phyloP scores from a whole-genome alignment of 495 filamentous ascomycete species.

The Aspergillus nanangensis region DNA sequence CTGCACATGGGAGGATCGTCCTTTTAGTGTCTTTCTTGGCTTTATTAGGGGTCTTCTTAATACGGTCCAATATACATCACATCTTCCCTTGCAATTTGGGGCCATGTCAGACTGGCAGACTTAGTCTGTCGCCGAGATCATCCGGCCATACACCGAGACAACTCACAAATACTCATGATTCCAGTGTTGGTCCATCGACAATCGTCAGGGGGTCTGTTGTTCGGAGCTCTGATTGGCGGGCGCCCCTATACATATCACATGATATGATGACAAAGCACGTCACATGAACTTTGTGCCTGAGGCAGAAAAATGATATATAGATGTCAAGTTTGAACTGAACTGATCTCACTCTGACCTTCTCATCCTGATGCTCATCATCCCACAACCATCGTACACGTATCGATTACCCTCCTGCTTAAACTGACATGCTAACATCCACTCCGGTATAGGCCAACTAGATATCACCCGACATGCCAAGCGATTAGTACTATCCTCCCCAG shows the following conservation, averaged over 20 bases:
- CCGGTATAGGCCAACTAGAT: not conserved
- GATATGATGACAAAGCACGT: not conserved
- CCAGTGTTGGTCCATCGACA: no score
- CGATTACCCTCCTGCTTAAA: no score
- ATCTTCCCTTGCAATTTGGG: no score
- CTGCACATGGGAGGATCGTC: not conserved
- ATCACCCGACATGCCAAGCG: not conserved
- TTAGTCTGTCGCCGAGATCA: not conserved
- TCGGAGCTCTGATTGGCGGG: not conserved
- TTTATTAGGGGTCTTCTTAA: not conserved
- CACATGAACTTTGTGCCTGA: not conserved
- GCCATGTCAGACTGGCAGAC: conserved; percentile 1
- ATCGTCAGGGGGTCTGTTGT: not conserved
- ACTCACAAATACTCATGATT: no score
- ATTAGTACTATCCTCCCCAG: not conserved
- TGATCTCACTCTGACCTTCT: no score
- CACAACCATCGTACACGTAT: no score
- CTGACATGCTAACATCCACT: not conserved
- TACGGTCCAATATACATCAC: no score
- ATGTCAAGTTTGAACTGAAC: no score
- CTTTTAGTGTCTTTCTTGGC: no score
- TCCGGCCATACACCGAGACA: no score
- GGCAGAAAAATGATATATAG: not conserved
- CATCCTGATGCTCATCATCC: no score
- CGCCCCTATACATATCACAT: not conserved